Evolutionary conservation across 1,284 basidiomycete genomes (phyloP).

Genomic region (Coniferiporia sulphurascens): DNA sequence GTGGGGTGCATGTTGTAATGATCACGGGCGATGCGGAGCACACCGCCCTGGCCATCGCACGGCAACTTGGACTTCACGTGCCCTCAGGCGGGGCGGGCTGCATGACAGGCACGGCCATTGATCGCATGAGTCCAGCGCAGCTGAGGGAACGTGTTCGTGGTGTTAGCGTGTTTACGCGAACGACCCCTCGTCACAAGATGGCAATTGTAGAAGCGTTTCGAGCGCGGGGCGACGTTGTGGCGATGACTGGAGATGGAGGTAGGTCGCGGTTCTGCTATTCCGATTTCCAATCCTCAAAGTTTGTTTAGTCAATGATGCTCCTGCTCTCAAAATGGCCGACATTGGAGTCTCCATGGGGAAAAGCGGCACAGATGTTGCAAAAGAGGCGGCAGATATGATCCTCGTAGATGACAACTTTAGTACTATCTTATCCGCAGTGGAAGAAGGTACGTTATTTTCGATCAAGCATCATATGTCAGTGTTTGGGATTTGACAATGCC

Average conservation of each 20-base stretch:
- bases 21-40: constrained; percentile 95
- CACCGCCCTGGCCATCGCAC: constrained; percentile 87
- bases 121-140: constrained; percentile 76
- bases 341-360: constrained; percentile 98
- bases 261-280: constrained; percentile 20
- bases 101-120: constrained; percentile 85
- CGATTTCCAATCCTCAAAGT: constrained; percentile 2
- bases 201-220: constrained; percentile 93
- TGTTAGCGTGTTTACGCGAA: constrained; percentile 89
- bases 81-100: constrained; percentile 34
- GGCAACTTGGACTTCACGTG: constrained; percentile 79
- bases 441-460: constrained; percentile 66
- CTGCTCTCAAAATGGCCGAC: constrained; percentile 95
- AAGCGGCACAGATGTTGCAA: constrained; percentile 95
- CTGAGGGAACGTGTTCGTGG: constrained; percentile 78
- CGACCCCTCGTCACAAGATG: constrained; percentile 97
- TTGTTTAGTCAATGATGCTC: constrained; percentile 88
- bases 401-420: constrained; percentile 97
- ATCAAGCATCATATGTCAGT: not conserved
- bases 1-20: constrained; percentile 95
- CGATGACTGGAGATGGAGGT: constrained; percentile 96
- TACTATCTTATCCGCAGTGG: constrained; percentile 90
- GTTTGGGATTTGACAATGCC: not conserved
- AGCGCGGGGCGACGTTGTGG: constrained; percentile 82
- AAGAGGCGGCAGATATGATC: constrained; percentile 96